These are phyloP conservation scores for Lentinula aciculospora DNA, from an alignment of 768 basidiomycete species.

Conservation along the genomic window DNA sequence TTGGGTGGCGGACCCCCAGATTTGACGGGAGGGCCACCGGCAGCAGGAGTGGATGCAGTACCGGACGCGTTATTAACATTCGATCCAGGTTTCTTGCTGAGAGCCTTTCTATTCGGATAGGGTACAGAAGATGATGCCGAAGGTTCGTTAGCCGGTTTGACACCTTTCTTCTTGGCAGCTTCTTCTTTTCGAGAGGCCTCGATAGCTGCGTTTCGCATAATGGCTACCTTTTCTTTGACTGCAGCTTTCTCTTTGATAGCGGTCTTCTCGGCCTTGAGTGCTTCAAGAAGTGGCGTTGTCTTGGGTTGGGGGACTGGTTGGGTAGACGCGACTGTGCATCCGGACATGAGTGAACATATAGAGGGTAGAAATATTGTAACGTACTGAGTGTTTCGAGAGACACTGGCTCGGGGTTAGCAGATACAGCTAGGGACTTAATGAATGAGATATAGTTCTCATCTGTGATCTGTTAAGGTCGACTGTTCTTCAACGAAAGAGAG, in stretches of 20 bases:
- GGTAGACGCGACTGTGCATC: conserved; percentile 51
- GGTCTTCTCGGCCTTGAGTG: conserved; percentile 76
- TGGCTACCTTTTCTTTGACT: conserved; percentile 68
- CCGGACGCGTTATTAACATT: conserved; percentile 14
- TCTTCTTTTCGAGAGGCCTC: conserved; percentile 29
- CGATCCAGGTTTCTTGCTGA: conserved; percentile 15
- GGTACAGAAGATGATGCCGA: conserved; percentile 9
- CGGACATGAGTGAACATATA: background rate
- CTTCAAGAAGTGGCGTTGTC: conserved; percentile 89
- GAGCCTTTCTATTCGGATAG: background rate
- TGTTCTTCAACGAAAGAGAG: background rate
- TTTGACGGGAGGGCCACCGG: conserved; percentile 20
- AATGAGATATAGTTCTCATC: conserved; percentile 86
- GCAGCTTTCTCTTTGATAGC: conserved; percentile 66
- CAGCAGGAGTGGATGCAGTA: conserved; percentile 17
- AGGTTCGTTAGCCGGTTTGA: conserved; percentile 12
- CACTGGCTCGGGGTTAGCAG: conserved; percentile 47
- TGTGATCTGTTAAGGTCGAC: conserved; percentile 20
- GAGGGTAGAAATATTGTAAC: conserved; percentile 15
- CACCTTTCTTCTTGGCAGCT: conserved; percentile 18
- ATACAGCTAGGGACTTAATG: conserved; percentile 60
- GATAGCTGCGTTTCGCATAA: conserved; percentile 66
- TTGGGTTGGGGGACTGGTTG: conserved; percentile 61
- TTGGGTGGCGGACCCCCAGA: conserved; percentile 13
- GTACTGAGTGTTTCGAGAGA: conserved; percentile 61